Base-by-base conservation (phyloP, 78 protist genomes). In the slime mould (Dictyostelium discoideum) region DNA sequence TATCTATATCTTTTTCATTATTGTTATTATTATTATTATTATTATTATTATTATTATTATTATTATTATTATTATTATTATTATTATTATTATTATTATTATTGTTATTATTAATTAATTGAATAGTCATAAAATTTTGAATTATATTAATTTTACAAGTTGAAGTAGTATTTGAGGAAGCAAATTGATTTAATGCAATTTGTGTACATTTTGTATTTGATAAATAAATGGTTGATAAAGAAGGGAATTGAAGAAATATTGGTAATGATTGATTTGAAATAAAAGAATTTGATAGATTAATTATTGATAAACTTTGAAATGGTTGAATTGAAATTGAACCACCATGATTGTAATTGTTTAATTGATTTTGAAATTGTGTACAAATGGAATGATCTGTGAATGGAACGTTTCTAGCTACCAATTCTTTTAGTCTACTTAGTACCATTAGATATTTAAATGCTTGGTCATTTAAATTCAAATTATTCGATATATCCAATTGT, bases 381-480 rank as follows among this genome's bases (percentile, higher is more conserved):
- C 69, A 60, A 20, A 87, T 46, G 6, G 86, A 29, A 0, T 90
- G 40, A 82, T 90, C 95, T 0, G 95, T 90, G 32, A 90, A 60
- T 3, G 84, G 84, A n/a, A 77, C 67, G 5, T 78, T 67, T 46
- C 39, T 80, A 9, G 95, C 95, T 1, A 90, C 76, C 37, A 90
- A 4, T 50, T 90, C 77, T 26, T 50, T 83, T 6, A 90, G 20
- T 46, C 84, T 73, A 22, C 54, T 46, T 6, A 50, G 26, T 5
- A 50, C 76, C 24, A 72, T 18, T 3, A 90, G 39, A 16, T 90
- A 60, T 13, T 40, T 39, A 13, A 90, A 50, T 37, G 44, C 65
- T 18, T 40, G 39, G 54, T 72, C 84, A 10, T 22, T 18, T 2
- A 82, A 7, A 39, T 20, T n/a, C n/a, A 18, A 18, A 84, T 46